phyloP scores from a whole-genome alignment of 2,329 filamentous ascomycete species.

The Drechmeria coniospora region DNA sequence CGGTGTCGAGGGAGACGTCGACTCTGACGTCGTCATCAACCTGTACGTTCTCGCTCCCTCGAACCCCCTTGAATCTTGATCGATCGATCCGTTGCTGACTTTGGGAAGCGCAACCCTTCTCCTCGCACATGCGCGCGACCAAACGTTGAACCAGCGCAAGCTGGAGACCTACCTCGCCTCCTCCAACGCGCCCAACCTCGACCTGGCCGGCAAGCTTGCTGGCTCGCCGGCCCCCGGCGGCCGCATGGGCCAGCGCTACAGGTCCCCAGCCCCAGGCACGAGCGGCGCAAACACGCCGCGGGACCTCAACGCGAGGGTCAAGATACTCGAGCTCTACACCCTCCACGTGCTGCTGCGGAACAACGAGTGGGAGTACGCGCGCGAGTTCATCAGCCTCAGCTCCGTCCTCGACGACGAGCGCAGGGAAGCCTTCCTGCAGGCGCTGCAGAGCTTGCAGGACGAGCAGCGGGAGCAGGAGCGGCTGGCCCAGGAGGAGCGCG shows the following conservation, averaged over 20 bases:
- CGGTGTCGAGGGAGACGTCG: slow-evolving; percentile 76
- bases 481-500: slow-evolving; percentile 43
- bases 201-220: slow-evolving; percentile 50
- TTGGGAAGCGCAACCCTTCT: slow-evolving; percentile 63
- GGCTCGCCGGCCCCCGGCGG: slow-evolving; percentile 23
- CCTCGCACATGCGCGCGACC: slow-evolving; percentile 74
- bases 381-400: slow-evolving; percentile 76
- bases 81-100: not conserved
- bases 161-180: slow-evolving; percentile 81
- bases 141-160: slow-evolving; percentile 69
- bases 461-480: slow-evolving; percentile 63
- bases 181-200: slow-evolving; percentile 55
- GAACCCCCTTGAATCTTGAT: not conserved
- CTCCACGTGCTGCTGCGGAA: slow-evolving; percentile 89
- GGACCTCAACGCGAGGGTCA: slow-evolving; percentile 70
- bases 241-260: slow-evolving; percentile 20
- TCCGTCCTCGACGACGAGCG: slow-evolving; percentile 85
- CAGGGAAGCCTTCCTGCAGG: slow-evolving; percentile 75
- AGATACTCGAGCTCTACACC: slow-evolving; percentile 89
- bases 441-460: slow-evolving; percentile 68
- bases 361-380: slow-evolving; percentile 89
- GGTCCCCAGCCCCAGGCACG: slow-evolving; percentile 30
- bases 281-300: slow-evolving; percentile 68
- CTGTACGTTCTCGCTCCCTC: slow-evolving; percentile 37
- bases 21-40: slow-evolving; percentile 87